Evolutionary conservation across 441 rosid genomes (phyloP), one percentile per base, ranked within the genome.

Genomic region (Adansonia gregorii): DNA sequence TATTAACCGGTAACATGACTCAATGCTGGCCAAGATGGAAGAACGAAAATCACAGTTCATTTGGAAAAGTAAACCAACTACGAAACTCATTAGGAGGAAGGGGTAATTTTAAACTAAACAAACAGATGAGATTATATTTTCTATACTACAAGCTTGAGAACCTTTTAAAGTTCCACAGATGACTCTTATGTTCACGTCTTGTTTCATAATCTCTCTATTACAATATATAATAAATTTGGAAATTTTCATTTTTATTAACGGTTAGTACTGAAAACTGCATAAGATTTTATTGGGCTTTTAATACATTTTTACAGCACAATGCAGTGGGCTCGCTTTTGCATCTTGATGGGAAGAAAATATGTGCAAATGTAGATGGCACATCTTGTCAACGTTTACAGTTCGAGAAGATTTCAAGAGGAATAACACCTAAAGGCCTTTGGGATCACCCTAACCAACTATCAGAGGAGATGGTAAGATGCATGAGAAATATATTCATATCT

Each of bases 401-500:
- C 58, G 78, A 68, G 80, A 84, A 85, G 81, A 78, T 86, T 75
- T 84, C 87, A 56, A 89, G 83, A 78, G 92, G 86, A 77, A 72
- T 87, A 77, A 83, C 85, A 65, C 85, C 85, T 54, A 88, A 87
- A 82, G 85, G 84, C 78, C 82, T 90, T 35, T 90, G 94, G 92
- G 89, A 88, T 84, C 84, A 89, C 69, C 94, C 94, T 74, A 89
- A 87, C 76, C 82, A 72, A 73, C 74, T 90, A 58, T 86, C 94
- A 17, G 92, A 90, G 83, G 94, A 90, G 81, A 90, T 90, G 91
- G 91, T 89, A 64, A 83, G 88, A 79, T 90, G 94, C 81, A 90
- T 90, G 94, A 87, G 88, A 82, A 87, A 90, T 69, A 87, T 90
- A 77, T 90, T 85, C 78, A 86, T 90, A 78, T 89, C 91, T 77